A percentile compares a stretch with the other conserved stretches of the same genome.
phyloP scores from a whole-genome alignment of 2,329 filamentous ascomycete species.

The Talaromyces sp. region DNA sequence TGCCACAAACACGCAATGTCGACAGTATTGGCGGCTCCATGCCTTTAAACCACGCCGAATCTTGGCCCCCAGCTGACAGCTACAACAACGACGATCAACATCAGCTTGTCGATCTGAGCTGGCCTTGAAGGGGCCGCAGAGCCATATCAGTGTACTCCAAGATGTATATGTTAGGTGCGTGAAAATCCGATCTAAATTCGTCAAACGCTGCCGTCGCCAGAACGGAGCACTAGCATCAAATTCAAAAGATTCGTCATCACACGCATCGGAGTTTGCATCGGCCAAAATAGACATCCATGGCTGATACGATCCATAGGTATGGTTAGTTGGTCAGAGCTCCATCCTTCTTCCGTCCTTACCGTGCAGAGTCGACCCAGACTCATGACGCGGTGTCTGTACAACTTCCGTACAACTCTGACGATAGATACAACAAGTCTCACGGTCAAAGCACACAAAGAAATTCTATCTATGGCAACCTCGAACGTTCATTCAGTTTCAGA shows the following conservation, averaged over 20 bases:
- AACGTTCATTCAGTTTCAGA: background rate
- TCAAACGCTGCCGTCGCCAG: background rate
- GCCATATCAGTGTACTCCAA: background rate
- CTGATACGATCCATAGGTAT: constrained; percentile 1
- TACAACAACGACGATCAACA: background rate
- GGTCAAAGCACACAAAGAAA: background rate
- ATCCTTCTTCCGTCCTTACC: background rate
- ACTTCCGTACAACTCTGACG: background rate
- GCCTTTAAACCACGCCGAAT: background rate
- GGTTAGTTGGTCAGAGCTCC: background rate
- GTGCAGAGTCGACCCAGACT: background rate
- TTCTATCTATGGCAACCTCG: background rate
- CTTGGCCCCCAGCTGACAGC: background rate
- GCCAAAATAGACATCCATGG: background rate
- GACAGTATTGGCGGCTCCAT: background rate
- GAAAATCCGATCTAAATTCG: background rate
- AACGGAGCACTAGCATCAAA: background rate
- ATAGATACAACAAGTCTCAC: background rate
- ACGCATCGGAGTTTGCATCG: background rate
- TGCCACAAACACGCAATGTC: background rate
- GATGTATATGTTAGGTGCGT: too few relatives aligned
- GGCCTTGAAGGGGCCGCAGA: background rate
- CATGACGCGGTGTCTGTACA: background rate
- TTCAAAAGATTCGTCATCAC: background rate
- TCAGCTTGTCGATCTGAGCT: background rate